phyloP scores from a whole-genome alignment of 257 asterid species.

The Jasminum sambac region DNA sequence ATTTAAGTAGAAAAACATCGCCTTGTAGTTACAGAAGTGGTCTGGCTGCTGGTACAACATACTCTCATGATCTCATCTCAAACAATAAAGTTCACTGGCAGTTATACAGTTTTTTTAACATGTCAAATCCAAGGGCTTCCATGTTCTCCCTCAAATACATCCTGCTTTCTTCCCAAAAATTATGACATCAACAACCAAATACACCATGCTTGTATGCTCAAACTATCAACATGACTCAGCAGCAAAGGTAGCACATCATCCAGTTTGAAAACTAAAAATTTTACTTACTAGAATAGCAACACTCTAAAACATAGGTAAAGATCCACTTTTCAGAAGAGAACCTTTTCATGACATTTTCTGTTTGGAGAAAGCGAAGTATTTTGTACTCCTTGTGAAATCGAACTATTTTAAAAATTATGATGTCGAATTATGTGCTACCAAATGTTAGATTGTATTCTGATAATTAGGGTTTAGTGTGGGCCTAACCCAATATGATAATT shows the following conservation, averaged over 20 bases:
- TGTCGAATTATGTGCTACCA: background rate
- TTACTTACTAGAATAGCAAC: background rate
- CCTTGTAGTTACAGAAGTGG: background rate
- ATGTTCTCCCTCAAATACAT: background rate
- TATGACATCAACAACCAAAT: conserved; percentile 13
- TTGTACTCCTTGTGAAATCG: background rate
- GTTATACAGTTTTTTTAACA: conserved; percentile 3
- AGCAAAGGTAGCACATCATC: conserved; percentile 16
- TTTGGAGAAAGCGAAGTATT: background rate
- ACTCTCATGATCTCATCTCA: background rate
- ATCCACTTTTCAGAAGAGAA: background rate
- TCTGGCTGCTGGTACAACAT: background rate
- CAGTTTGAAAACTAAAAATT: background rate
- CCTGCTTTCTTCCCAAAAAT: background rate
- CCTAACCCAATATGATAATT: too few relatives aligned
- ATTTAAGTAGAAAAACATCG: too few relatives aligned
- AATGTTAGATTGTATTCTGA: too few relatives aligned
- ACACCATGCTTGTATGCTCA: conserved; percentile 10
- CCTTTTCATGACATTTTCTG: background rate
- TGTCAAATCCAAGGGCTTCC: conserved; percentile 4
- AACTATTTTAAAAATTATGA: background rate
- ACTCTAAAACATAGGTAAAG: conserved; percentile 10
- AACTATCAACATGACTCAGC: background rate
- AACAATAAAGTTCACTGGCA: background rate
- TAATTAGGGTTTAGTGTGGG: too few relatives aligned